Percentiles rank a stretch among this genome's conserved stretches.
Conservation (phyloP, 495 filamentous ascomycete species). For the Xylaria cubensis region DNA sequence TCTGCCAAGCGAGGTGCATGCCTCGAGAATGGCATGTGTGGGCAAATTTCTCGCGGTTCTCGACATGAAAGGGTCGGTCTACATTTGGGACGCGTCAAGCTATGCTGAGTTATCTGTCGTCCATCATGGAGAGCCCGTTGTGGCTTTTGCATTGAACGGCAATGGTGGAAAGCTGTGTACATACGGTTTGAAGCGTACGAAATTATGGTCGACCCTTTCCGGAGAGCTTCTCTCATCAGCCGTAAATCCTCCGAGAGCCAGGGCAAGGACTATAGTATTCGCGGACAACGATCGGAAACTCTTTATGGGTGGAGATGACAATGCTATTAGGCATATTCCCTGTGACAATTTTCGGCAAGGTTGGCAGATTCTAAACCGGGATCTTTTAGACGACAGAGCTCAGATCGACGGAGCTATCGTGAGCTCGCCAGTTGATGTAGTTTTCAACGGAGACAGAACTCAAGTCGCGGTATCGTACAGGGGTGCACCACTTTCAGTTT, state of each 20-base stretch:
- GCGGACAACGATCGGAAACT: not conserved
- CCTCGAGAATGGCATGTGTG: not conserved
- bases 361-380: not conserved
- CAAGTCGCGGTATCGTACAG: constrained; percentile 1
- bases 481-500: constrained; percentile 12
- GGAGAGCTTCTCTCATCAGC: not conserved
- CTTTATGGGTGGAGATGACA: constrained; percentile 7
- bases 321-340: not conserved
- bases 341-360: not conserved
- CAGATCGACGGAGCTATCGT: not conserved
- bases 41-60: constrained; percentile 4
- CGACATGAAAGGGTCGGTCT: not conserved
- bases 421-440: not conserved
- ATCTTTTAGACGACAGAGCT: not conserved
- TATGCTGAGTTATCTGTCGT: not conserved
- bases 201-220: constrained; percentile 7
- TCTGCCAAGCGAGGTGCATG: constrained; percentile 6
- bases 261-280: not conserved
- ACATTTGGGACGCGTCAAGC: constrained; percentile 7
- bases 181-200: not conserved
- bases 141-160: not conserved
- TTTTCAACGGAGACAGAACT: not conserved
- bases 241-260: not conserved
- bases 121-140: not conserved
- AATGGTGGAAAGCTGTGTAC: constrained; percentile 11